Evolutionary conservation across 345 rosid genomes (phyloP).

Genomic region (Citrus inodora): DNA sequence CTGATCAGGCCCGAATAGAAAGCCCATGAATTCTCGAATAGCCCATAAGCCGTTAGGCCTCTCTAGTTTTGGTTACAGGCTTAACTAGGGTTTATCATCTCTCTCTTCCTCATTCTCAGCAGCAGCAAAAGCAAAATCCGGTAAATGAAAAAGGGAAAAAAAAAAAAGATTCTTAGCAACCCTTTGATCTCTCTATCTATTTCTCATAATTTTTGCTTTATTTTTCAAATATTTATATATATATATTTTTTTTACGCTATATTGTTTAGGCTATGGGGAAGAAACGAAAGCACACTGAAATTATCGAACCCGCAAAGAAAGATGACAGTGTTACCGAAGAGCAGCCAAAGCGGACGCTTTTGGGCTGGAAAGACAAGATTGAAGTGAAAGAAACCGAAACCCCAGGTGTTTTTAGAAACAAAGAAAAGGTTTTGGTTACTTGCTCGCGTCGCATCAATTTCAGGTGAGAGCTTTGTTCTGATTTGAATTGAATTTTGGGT

Average conservation of each 20-base stretch:
- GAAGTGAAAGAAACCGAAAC: constrained; percentile 30
- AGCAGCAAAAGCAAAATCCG: neutral
- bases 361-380: constrained; percentile 76
- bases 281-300: constrained; percentile 80
- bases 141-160: neutral
- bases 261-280: constrained; percentile 42
- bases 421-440: constrained; percentile 90
- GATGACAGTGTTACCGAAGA: constrained; percentile 45
- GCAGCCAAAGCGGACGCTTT: constrained; percentile 71
- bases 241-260: neutral
- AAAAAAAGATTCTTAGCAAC: neutral
- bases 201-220: neutral
- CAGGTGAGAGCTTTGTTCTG: constrained; percentile 44
- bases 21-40: neutral
- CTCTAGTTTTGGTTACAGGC: neutral
- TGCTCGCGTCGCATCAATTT: constrained; percentile 94
- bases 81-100: constrained; percentile 3
- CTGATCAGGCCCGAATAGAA: neutral
- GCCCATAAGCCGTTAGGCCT: neutral
- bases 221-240: neutral
- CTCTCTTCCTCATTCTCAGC: neutral
- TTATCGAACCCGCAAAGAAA: constrained; percentile 38
- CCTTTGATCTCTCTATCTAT: neutral
- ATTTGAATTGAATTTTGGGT: neutral
- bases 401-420: constrained; percentile 61